Base-by-base conservation (phyloP, 1,284 basidiomycete species). In the Cryptococcus sp. region DNA sequence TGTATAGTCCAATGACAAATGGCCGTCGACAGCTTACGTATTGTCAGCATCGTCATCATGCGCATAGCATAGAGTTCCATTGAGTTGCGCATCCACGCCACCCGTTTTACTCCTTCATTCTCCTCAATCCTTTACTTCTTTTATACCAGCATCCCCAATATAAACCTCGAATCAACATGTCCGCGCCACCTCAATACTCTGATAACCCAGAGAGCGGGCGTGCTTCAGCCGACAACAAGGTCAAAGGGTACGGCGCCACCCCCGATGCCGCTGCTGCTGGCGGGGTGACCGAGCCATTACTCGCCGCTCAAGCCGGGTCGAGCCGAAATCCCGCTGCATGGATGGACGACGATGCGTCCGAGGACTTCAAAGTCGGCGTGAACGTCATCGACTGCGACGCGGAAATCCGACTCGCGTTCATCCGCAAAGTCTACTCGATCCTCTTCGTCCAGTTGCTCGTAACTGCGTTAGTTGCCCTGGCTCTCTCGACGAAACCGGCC, bases 361-460 rank as follows among this genome's bases (percentile, higher is more conserved):
- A 79, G 51, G 77, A 78, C 56, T 76, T 78, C 68, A 79, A 78
- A 58, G 63, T 77, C 38, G 78, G 77, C 13, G 73, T 77, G 10
- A 66, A 62, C n/a, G 78, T 79, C 38, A 68, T 68, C 8, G 78
- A 78, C 61, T 78, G 78, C 61, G 78, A 78, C 57, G 67, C 72
- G 40, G 68, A 65, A 42, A 79, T 78, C 57, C 67, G 79, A 46
- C 67, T 76, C 53, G 75, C 71, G 0, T 80, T 79, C 65, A 72
- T 80, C 38, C 65, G 77, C 23, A 78, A 79, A 57, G 73, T 78
- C 38, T 75, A 75, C 57, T 70, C 75, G 52, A 78, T 77, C 57
- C 70, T 79, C 5, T 71, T 76, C 50, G 64, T 71, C 22, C 78
- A 79, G 64, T 61, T 79, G 4, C 62, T 73, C 27, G 56, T 68